A percentile compares a stretch with the other conserved stretches of the same genome.
Conservation (phyloP, 2,329 filamentous ascomycete genomes). For the Exserohilum turcica region DNA sequence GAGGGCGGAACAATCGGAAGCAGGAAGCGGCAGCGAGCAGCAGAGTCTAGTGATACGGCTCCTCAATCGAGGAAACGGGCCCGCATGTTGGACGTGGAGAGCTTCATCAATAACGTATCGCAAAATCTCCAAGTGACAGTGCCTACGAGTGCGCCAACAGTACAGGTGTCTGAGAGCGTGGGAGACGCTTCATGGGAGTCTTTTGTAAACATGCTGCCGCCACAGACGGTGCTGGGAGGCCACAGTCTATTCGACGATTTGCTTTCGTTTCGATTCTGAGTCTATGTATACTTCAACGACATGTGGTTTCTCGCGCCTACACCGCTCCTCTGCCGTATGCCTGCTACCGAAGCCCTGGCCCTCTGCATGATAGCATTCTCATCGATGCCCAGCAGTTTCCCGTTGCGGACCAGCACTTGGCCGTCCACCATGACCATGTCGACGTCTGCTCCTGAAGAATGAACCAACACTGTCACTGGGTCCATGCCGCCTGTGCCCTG, state of each 20-base stretch:
- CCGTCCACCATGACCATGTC: conserved; percentile 29
- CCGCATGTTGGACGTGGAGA: conserved; percentile 9
- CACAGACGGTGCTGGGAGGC: conserved; percentile 15
- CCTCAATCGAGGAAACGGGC: conserved; percentile 6
- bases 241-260: conserved; percentile 19
- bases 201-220: conserved; percentile 10
- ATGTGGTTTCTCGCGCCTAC: conserved; percentile 37
- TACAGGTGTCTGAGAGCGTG: neutral
- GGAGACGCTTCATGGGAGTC: conserved; percentile 9
- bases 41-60: neutral
- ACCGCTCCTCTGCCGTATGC: conserved; percentile 21
- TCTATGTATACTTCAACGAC: conserved; percentile 18
- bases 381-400: conserved; percentile 18
- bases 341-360: conserved; percentile 16
- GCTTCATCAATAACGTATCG: conserved; percentile 14
- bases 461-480: conserved; percentile 41
- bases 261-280: conserved; percentile 10
- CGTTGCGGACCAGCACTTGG: conserved; percentile 15
- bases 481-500: conserved; percentile 38
- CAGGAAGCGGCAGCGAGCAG: conserved; percentile 10
- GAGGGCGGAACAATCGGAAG: neutral
- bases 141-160: neutral
- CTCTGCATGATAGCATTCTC: conserved; percentile 7
- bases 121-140: conserved; percentile 12
- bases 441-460: conserved; percentile 22